Evolutionary conservation across 1,284 basidiomycete genomes (phyloP).

Genomic region (Acaromyces ingoldii): DNA sequence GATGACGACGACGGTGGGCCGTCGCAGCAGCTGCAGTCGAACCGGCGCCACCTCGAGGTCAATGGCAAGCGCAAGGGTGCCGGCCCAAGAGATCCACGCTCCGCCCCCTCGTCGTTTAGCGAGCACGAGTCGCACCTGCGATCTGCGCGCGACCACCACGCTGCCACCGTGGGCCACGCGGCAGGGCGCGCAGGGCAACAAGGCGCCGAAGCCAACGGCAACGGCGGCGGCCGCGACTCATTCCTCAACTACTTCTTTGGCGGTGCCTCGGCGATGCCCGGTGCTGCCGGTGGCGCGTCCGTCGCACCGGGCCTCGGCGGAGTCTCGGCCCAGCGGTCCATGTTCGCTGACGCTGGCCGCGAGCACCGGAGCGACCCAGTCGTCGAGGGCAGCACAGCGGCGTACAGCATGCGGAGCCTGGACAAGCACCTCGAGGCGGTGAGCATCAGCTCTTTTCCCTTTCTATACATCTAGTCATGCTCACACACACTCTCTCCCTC

Average conservation of each 20-base stretch:
- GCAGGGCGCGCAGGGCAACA: background rate
- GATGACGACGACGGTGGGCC: slow-evolving; percentile 10
- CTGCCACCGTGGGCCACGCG: slow-evolving; percentile 25
- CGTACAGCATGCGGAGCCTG: slow-evolving; percentile 97
- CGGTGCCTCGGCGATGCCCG: slow-evolving; percentile 38
- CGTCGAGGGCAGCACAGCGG: slow-evolving; percentile 74
- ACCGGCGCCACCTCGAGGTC: slow-evolving; percentile 22
- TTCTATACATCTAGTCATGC: background rate
- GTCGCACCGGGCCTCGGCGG: too few relatives aligned
- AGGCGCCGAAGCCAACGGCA: slow-evolving; percentile 11
- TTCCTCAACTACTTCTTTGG: slow-evolving; percentile 52
- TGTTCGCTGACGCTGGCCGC: slow-evolving; percentile 3
- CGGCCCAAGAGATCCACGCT: slow-evolving; percentile 24
- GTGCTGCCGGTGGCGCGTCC: slow-evolving; percentile 13
- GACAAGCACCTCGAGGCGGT: slow-evolving; percentile 68
- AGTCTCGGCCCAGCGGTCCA: background rate
- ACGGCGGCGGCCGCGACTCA: slow-evolving; percentile 28
- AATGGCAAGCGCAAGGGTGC: slow-evolving; percentile 16
- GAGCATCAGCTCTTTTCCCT: background rate
- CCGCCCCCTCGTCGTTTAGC: slow-evolving; percentile 11
- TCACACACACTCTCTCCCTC: too few relatives aligned
- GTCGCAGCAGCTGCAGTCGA: background rate
- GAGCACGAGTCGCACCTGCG: slow-evolving; percentile 18
- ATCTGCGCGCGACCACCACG: too few relatives aligned
- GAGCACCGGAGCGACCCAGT: slow-evolving; percentile 42